Evolutionary conservation across 164 flowering plant genomes (phyloP).

Genomic region (Pachysandra terminalis): DNA sequence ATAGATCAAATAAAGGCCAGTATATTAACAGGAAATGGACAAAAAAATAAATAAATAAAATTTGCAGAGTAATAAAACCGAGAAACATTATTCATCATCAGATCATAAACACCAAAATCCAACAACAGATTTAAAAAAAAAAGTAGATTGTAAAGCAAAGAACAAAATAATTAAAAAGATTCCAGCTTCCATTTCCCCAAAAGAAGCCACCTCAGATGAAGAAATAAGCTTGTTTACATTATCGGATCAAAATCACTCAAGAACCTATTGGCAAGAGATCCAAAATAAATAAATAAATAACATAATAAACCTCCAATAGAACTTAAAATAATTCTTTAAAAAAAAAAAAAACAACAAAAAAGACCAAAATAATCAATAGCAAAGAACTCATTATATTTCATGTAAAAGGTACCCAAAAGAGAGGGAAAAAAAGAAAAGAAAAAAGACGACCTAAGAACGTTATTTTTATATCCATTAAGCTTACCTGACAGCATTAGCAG

Average conservation of each 20-base stretch:
- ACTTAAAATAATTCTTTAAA: too few species aligned
- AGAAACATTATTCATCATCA: background rate
- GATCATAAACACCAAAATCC: background rate
- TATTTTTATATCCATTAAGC: too few species aligned
- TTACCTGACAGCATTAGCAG: conserved; percentile 46
- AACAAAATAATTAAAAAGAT: too few species aligned
- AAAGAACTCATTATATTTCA: background rate
- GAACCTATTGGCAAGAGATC: background rate
- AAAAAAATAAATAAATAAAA: background rate
- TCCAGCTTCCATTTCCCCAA: background rate
- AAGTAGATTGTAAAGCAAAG: background rate
- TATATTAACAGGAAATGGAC: background rate
- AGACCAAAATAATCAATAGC: background rate
- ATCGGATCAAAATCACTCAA: conserved; percentile 9
- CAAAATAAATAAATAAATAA: background rate
- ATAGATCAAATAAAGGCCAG: background rate
- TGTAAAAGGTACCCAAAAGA: background rate
- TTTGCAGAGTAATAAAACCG: too few species aligned
- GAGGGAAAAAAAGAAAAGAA: background rate
- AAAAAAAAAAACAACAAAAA: too few species aligned
- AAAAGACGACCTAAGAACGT: background rate
- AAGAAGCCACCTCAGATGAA: background rate
- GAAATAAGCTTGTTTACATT: background rate
- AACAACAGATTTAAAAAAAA: background rate
- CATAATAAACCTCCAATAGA: background rate